Evolutionary conservation across 495 filamentous ascomycete species (phyloP).

Genomic region (Trypethelium eluteriae): DNA sequence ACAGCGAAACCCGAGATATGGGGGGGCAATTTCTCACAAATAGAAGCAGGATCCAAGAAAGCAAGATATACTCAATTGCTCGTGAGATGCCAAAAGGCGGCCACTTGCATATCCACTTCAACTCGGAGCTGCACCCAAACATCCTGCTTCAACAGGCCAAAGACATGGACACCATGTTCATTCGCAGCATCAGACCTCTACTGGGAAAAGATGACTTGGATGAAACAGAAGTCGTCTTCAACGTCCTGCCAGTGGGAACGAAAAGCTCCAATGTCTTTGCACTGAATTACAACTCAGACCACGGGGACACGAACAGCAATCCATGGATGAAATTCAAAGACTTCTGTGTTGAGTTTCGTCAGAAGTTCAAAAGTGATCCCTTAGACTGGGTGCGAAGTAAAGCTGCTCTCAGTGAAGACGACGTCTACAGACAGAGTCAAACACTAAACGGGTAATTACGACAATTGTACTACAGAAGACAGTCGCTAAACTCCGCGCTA

Average conservation of each 20-base stretch:
- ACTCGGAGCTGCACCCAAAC: slow-evolving; percentile 33
- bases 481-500: neutral
- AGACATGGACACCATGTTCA: slow-evolving; percentile 29
- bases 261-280: slow-evolving; percentile 27
- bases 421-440: slow-evolving; percentile 25
- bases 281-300: slow-evolving; percentile 23
- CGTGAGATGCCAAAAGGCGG: slow-evolving; percentile 31
- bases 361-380: slow-evolving; percentile 18
- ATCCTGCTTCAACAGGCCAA: slow-evolving; percentile 21
- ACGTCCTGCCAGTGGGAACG: slow-evolving; percentile 25
- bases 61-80: slow-evolving; percentile 30
- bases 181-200: slow-evolving; percentile 30
- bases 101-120: slow-evolving; percentile 37
- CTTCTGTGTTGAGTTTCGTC: slow-evolving; percentile 24
- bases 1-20: slow-evolving; percentile 31
- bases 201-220: slow-evolving; percentile 19
- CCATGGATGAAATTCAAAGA: slow-evolving; percentile 31
- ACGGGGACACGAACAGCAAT: slow-evolving; percentile 16
- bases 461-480: neutral
- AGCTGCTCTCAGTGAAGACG: slow-evolving; percentile 27
- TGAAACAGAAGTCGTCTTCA: slow-evolving; percentile 34
- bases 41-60: slow-evolving; percentile 30
- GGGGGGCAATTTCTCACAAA: slow-evolving; percentile 37
- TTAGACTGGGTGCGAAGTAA: slow-evolving; percentile 27
- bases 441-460: slow-evolving; percentile 30